Evolutionary conservation across 2,329 filamentous ascomycete species (phyloP).

Genomic region (Fonsecaea erecta): DNA sequence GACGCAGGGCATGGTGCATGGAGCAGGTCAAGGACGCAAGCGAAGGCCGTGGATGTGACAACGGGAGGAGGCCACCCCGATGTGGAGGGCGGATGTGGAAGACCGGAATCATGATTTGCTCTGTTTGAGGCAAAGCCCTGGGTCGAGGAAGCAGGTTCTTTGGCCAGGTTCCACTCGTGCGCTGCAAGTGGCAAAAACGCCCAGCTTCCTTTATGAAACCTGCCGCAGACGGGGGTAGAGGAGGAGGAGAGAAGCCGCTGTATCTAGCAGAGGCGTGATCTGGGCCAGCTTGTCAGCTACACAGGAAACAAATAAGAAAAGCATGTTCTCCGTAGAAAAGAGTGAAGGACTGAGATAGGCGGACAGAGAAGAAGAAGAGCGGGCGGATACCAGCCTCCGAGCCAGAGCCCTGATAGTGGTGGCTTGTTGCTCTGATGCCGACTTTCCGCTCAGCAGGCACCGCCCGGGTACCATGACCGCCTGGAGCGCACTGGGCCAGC

Average conservation of each 20-base stretch:
- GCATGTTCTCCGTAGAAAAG: not conserved
- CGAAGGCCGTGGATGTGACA: slow-evolving; percentile 2
- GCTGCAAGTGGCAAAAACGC: slow-evolving; percentile 13
- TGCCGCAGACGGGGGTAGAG: not conserved
- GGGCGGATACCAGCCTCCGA: not conserved
- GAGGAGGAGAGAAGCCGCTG: not conserved
- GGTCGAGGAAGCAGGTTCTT: not conserved
- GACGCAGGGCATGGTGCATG: slow-evolving; percentile 14
- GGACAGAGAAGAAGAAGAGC: not conserved
- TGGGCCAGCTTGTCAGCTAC: slow-evolving; percentile 1
- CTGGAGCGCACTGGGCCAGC: not conserved
- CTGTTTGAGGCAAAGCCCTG: slow-evolving; percentile 19
- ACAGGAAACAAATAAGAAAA: not conserved
- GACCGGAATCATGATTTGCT: slow-evolving; percentile 19
- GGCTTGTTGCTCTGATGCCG: not conserved
- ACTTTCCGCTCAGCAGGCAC: slow-evolving; percentile 8
- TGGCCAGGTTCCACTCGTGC: slow-evolving; percentile 18
- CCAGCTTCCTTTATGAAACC: not conserved
- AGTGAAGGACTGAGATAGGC: not conserved
- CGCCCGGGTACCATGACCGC: not conserved
- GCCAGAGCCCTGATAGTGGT: not conserved
- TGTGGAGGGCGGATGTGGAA: not conserved
- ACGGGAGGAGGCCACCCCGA: not conserved
- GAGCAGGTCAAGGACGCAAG: not conserved
- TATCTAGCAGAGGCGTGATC: not conserved